Evolutionary conservation across 306 rosid genomes (phyloP).

Genomic region (Acacia crassicarpa): DNA sequence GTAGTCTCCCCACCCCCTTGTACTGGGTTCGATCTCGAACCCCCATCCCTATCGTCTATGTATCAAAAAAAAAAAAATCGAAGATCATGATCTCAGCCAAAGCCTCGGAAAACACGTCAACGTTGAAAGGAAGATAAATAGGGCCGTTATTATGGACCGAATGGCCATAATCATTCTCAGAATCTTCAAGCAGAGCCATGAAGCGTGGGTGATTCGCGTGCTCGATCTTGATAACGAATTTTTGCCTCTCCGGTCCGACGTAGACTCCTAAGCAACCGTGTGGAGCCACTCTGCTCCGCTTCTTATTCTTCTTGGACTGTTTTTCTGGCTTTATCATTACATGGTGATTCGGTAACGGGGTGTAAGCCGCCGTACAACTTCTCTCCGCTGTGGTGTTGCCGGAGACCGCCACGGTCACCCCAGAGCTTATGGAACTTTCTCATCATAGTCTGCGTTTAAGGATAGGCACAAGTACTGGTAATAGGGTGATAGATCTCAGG

Average conservation of each 20-base stretch:
- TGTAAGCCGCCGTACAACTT: neutral
- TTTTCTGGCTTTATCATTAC: neutral
- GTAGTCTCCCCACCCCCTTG: too few relatives aligned
- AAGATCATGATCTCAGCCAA: conserved; percentile 26
- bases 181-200: conserved; percentile 57
- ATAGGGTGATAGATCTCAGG: too few relatives aligned
- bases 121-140: conserved; percentile 63
- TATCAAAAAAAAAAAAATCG: too few relatives aligned
- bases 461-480: too few relatives aligned
- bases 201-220: conserved; percentile 62
- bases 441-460: neutral
- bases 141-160: conserved; percentile 56
- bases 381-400: neutral
- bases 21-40: too few relatives aligned
- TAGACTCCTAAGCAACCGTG: neutral
- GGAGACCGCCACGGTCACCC: neutral
- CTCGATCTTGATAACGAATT: conserved; percentile 56
- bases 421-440: neutral
- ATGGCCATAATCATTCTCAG: conserved; percentile 62
- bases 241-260: conserved; percentile 56
- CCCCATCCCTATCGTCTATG: too few relatives aligned
- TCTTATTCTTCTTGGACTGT: neutral
- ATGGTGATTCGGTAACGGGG: neutral
- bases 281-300: neutral
- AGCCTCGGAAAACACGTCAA: conserved; percentile 49